These are phyloP conservation scores for Metarhizium album DNA, from an alignment of 2,329 filamentous ascomycete species.

Conservation along the genomic window DNA sequence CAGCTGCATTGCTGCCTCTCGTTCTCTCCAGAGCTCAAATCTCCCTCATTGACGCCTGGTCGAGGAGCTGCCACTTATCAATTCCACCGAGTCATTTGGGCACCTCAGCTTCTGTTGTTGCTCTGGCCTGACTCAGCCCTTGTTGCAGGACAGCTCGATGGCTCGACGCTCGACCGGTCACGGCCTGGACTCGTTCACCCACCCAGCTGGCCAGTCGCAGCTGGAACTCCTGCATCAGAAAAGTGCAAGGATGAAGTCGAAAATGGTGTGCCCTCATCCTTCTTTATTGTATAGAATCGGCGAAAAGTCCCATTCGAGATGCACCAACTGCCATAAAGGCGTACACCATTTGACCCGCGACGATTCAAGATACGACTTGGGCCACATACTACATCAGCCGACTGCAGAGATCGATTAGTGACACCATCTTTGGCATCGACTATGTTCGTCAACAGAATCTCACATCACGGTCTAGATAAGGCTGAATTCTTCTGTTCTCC, in stretches of 20 bases:
- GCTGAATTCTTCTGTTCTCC: neutral
- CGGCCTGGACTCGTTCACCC: neutral
- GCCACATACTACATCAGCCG: neutral
- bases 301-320: too few relatives aligned
- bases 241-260: neutral
- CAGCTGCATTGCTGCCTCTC: neutral
- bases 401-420: too few relatives aligned
- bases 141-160: neutral
- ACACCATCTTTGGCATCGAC: neutral
- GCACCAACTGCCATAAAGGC: too few relatives aligned
- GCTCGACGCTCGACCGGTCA: neutral
- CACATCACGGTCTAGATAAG: neutral
- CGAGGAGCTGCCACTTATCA: slow-evolving; percentile 1
- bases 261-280: neutral
- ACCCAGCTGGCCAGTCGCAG: neutral
- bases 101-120: too few relatives aligned
- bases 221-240: neutral
- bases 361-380: neutral
- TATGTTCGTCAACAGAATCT: neutral
- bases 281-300: too few relatives aligned
- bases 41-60: neutral
- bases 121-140: too few relatives aligned
- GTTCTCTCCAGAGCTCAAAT: neutral
- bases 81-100: neutral
- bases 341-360: neutral